phyloP scores from a whole-genome alignment of 805 yeast species.

The Candida taoyuanica region DNA sequence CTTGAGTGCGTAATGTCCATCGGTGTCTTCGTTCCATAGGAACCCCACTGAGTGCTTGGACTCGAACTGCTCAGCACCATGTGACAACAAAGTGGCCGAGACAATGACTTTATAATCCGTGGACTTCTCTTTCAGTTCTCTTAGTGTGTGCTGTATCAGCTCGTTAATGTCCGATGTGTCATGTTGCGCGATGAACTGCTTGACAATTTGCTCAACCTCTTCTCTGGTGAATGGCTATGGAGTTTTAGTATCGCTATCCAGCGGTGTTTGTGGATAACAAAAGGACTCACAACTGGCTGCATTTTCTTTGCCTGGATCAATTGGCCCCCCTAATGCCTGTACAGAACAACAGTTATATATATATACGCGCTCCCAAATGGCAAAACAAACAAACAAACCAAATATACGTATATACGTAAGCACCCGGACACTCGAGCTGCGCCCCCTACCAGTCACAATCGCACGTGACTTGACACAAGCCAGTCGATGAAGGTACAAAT shows the following conservation, averaged over 20 bases:
- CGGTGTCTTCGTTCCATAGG: conserved; percentile 13
- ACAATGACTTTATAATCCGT: conserved; percentile 10
- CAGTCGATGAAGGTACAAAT: conserved; percentile 1
- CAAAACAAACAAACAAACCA: too few relatives aligned
- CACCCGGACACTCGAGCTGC: not conserved
- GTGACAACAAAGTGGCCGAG: conserved; percentile 2
- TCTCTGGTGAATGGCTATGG: conserved; percentile 11
- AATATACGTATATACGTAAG: too few relatives aligned
- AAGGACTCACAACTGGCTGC: conserved; percentile 6
- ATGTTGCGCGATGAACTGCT: not conserved
- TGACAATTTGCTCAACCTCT: conserved; percentile 6
- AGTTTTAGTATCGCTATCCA: not conserved
- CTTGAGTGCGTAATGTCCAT: conserved; percentile 11
- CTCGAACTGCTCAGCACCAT: not conserved
- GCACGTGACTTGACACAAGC: conserved; percentile 14
- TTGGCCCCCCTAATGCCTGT: too few relatives aligned
- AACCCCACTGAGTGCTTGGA: conserved; percentile 8
- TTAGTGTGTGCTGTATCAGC: conserved; percentile 4
- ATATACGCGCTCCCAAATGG: too few relatives aligned
- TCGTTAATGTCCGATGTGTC: conserved; percentile 4
- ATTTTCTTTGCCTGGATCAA: too few relatives aligned
- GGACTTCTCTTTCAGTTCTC: conserved; percentile 2
- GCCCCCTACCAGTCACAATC: conserved; percentile 1
- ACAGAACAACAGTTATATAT: too few relatives aligned
- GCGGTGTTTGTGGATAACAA: too few relatives aligned